Base-by-base conservation (phyloP, 2,329 filamentous ascomycete species). In the Pyrenophora tritici-repentis region DNA sequence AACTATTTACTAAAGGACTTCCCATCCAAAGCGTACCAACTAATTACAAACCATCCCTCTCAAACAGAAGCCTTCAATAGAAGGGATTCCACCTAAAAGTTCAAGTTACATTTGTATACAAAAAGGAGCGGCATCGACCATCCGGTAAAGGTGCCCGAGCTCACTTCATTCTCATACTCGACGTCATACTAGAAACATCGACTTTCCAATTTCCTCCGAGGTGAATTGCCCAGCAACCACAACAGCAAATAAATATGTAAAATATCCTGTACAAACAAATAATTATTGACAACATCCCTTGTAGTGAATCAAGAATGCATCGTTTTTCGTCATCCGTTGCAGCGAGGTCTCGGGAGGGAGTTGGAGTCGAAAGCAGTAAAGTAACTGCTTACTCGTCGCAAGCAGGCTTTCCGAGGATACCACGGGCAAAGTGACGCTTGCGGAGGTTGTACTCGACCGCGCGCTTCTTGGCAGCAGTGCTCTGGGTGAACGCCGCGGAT, bases 401-500 rank as follows among this genome's bases (percentile, higher is more conserved):
- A 58, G 68, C 59, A 20, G 61, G 54, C 64, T 70, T 71, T 24
- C 68, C 70, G 14, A 73, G 60, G 43, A 71, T 58, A 43, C 70
- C 70, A 14, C 70, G 65, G 14, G 69, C 68, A 52, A 73, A 63
- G 58, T 70, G 71, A 48, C 66, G 63, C 68, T 73, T 73, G 59
- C 70, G 63, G 39, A 73, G 68, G 63, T 72, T 73, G 73, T 82
- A 86, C 65, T 81, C 82, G 49, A 87, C 74, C 33, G 85, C 83
- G 40, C 85, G 78, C 82, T 86, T 87, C 73, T 81, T 78, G 1
- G 81, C 82, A 13, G 78, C 76, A 12, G 79, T 47, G 47, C 77
- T 79, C 78, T 86, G 83, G 1, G 84, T 87, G 71, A 88, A 88
- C 26, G 84, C 85, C 26, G 79, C 84, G 12, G 83, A 84, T 45